Conservation (phyloP, 2,329 filamentous ascomycete species). For the Fusarium sp. region DNA sequence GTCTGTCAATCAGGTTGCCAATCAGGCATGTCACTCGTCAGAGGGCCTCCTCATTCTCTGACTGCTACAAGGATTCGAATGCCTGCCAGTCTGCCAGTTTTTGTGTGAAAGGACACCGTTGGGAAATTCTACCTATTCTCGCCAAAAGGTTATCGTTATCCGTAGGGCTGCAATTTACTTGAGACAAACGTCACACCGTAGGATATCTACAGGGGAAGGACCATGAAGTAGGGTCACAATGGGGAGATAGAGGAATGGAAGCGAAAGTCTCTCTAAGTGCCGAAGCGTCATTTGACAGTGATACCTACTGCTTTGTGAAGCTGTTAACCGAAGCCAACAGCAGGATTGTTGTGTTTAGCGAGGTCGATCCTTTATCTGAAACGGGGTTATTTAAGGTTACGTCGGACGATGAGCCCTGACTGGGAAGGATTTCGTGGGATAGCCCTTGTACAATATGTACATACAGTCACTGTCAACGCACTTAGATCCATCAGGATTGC, state of each 20-base stretch:
- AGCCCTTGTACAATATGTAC: not conserved
- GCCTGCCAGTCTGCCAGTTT: not conserved
- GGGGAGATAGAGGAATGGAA: not conserved
- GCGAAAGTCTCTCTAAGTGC: conserved; percentile 15
- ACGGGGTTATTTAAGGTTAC: conserved; percentile 34
- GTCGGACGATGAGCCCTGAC: conserved; percentile 21
- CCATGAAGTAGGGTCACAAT: not conserved
- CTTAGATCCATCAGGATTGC: not conserved
- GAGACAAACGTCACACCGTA: not conserved
- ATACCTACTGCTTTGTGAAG: not conserved
- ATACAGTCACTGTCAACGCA: not conserved
- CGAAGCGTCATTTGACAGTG: conserved; percentile 18
- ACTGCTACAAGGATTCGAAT: not conserved
- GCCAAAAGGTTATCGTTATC: conserved; percentile 14
- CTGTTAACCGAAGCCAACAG: conserved; percentile 20
- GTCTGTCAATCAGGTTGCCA: not conserved
- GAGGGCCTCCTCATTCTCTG: not conserved
- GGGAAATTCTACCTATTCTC: not conserved
- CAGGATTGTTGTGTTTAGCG: conserved; percentile 6
- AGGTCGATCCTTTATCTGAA: conserved; percentile 39
- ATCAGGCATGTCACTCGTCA: not conserved
- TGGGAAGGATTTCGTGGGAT: conserved; percentile 8
- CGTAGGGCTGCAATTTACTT: conserved; percentile 29
- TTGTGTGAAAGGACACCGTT: not conserved
- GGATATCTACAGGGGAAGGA: not conserved